These are phyloP conservation scores for Kingdonia uniflora DNA, from an alignment of 164 flowering plant species.

Conservation along the genomic window DNA sequence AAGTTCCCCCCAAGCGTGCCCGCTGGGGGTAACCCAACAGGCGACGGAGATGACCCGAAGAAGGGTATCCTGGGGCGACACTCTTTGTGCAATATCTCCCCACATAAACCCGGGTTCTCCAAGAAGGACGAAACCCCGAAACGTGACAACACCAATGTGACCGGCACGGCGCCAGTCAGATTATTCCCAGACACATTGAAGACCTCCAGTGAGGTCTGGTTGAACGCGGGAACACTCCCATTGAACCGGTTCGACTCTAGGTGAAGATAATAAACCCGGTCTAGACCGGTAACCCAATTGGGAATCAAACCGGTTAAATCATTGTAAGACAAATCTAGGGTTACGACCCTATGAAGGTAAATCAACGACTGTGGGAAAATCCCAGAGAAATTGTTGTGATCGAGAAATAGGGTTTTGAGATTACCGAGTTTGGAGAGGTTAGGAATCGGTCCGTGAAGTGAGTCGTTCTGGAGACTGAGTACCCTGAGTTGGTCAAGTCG, in stretches of 20 bases:
- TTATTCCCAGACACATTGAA: conserved; percentile 66
- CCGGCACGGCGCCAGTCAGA: conserved; percentile 60
- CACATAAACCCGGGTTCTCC: conserved; percentile 68
- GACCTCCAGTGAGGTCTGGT: conserved; percentile 46
- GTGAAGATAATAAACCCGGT: conserved; percentile 43
- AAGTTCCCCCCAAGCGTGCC: conserved; percentile 8
- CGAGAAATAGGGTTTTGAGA: conserved; percentile 75
- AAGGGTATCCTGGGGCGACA: conserved; percentile 41
- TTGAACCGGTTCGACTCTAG: conserved; percentile 52
- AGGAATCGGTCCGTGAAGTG: conserved; percentile 77
- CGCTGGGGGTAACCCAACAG: background rate
- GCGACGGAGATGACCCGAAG: conserved; percentile 26
- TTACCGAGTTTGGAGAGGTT: conserved; percentile 55
- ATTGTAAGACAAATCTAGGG: conserved; percentile 63
- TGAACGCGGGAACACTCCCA: conserved; percentile 62
- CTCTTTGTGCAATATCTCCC: conserved; percentile 48
- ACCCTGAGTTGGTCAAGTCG: conserved; percentile 73
- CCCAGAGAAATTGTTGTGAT: conserved; percentile 59
- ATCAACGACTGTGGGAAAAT: conserved; percentile 51
- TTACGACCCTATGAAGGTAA: conserved; percentile 49
- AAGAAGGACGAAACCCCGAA: conserved; percentile 36
- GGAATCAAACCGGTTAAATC: conserved; percentile 52
- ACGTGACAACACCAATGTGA: conserved; percentile 36
- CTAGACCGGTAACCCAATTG: conserved; percentile 20
- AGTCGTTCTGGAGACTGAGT: conserved; percentile 60